Evolutionary conservation across 1,139 yeast species (phyloP), one percentile per base, ranked within the genome.

Genomic region (Pichia sp.): DNA sequence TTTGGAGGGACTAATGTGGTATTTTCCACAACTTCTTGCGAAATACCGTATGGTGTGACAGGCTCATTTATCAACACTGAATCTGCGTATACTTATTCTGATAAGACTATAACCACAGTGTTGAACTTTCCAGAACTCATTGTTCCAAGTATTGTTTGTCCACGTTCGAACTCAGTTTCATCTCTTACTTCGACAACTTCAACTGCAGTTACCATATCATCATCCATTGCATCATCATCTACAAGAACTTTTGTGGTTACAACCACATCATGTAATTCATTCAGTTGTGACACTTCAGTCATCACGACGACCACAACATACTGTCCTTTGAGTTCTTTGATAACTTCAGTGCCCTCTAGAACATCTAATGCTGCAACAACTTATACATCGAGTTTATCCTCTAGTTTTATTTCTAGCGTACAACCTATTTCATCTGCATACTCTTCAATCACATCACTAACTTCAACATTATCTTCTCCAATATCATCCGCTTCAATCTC

Each of bases 141-240:
- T 41, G 32, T 50, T 10, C 60, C 61, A 19, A 47, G 47, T 5
- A 53, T 54, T 15, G 41, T 15, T n/a, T 58, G 58, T 42, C 52
- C 54, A 19, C 5, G 36, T 2, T 13, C 51, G 11, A 11, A 11
- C 34, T 31, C 34, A 2, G 2, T 31, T 31, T 31, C 34, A 31
- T 31, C 34, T 31, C 2, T 11, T 31, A 8, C 8, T 31, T 31
- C 34, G 11, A 8, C 34, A 8, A 31, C 11, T 31, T 31, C 34
- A 11, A 11, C 11, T 11, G 11, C 34, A 31, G 11, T 8, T 31
- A 31, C 34, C 8, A 11, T 31, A 3, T 11, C 34, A 31, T 31
- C 34, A 31, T 31, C 34, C 2, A 8, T 31, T 8, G 11, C 34
- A 31, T 31, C 34, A 11, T 31, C 34, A 31, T 31, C 34, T 11